Evolutionary conservation across 371 early-diverging fungal genomes (phyloP).

Genomic region (Fennellomyces sp.): DNA sequence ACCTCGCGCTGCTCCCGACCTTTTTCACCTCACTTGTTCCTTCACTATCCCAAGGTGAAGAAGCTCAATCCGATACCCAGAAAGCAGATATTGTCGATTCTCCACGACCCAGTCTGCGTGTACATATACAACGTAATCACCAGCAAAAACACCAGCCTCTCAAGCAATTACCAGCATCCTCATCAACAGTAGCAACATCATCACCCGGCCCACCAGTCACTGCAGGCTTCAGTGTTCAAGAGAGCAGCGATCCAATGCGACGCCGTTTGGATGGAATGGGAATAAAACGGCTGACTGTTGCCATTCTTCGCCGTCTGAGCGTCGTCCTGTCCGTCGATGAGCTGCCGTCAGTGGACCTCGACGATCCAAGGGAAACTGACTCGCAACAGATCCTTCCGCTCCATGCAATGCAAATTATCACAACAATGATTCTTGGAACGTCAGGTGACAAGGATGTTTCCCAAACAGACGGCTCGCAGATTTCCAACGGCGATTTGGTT

Average conservation of each 20-base stretch:
- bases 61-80: not conserved
- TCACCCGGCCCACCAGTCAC: not conserved
- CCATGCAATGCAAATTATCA: slow-evolving; percentile 46
- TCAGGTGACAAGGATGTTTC: slow-evolving; percentile 52
- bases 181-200: not conserved
- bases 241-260: slow-evolving; percentile 34
- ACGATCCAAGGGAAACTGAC: slow-evolving; percentile 27
- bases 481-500: slow-evolving; percentile 49
- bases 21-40: too few species aligned
- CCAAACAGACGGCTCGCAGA: slow-evolving; percentile 46
- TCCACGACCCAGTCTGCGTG: slow-evolving; percentile 5
- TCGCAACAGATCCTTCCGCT: slow-evolving; percentile 44
- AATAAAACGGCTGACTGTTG: slow-evolving; percentile 33
- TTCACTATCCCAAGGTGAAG: too few species aligned
- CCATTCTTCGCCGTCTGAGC: slow-evolving; percentile 34
- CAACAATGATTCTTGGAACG: slow-evolving; percentile 48
- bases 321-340: slow-evolving; percentile 35
- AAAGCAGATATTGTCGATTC: not conserved
- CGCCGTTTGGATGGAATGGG: slow-evolving; percentile 36
- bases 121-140: slow-evolving; percentile 26
- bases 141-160: not conserved
- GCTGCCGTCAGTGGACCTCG: slow-evolving; percentile 32
- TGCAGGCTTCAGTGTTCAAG: not conserved
- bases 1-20: not conserved
- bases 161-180: not conserved